Evolutionary conservation across 805 yeast genomes (phyloP).

Genomic region (Maudiozyma barnettii): DNA sequence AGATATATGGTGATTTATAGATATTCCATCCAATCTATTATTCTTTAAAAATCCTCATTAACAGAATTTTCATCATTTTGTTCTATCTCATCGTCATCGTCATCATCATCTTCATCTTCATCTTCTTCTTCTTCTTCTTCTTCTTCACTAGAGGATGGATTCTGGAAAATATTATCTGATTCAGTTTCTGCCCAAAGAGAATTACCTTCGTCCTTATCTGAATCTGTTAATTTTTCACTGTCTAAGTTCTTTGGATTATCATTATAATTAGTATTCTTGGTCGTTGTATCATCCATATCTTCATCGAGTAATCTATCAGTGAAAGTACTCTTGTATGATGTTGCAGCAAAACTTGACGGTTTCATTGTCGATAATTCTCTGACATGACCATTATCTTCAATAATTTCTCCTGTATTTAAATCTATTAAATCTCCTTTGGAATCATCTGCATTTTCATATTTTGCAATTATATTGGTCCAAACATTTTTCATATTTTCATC

Average conservation of each 20-base stretch:
- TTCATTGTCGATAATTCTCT: conserved; percentile 30
- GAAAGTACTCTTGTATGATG: conserved; percentile 17
- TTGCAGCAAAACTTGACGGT: neutral
- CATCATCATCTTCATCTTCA: neutral
- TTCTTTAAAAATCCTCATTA: too few relatives aligned
- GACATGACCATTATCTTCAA: conserved; percentile 63
- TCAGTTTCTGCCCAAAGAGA: neutral
- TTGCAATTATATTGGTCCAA: conserved; percentile 47
- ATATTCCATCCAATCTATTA: too few relatives aligned
- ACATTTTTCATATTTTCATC: conserved; percentile 28
- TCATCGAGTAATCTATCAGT: conserved; percentile 14
- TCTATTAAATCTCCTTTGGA: conserved; percentile 57
- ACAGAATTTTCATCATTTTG: too few relatives aligned
- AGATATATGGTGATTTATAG: too few relatives aligned
- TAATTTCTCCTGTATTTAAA: conserved; percentile 50
- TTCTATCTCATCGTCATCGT: neutral
- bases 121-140: neutral
- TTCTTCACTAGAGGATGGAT: neutral
- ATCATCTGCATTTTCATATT: conserved; percentile 41
- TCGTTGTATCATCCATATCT: neutral
- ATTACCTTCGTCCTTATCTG: conserved; percentile 1
- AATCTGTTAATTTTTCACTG: conserved; percentile 5
- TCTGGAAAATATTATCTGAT: neutral
- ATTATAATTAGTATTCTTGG: neutral
- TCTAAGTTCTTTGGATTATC: neutral